Conservation (phyloP, 2,329 filamentous ascomycete species). For the Truncatella angustata region DNA sequence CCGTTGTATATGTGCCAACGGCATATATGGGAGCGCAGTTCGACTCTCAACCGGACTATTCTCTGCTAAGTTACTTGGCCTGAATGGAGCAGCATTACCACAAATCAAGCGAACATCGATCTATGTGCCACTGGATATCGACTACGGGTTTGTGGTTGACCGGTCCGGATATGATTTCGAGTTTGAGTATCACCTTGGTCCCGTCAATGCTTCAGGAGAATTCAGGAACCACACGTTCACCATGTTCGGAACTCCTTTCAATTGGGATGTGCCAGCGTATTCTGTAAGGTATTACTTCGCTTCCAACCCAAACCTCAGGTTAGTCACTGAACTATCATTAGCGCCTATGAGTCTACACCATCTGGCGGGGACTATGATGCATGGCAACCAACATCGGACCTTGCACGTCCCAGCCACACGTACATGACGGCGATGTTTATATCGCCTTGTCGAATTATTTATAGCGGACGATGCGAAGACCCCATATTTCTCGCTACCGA, state of each 20-base stretch:
- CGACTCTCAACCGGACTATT: not conserved
- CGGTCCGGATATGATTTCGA: not conserved
- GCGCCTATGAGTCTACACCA: not conserved
- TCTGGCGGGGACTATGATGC: not conserved
- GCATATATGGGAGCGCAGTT: not conserved
- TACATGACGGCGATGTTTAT: conserved; percentile 6
- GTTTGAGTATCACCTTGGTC: not conserved
- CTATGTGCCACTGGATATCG: not conserved
- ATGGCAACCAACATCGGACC: not conserved
- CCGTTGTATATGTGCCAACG: not conserved
- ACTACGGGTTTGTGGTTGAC: not conserved
- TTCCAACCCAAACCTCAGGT: not conserved
- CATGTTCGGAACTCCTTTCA: not conserved
- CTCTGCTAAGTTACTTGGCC: not conserved
- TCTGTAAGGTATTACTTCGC: not conserved
- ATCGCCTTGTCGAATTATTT: not conserved
- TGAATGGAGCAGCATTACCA: not conserved
- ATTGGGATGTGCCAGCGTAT: not conserved
- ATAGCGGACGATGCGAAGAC: not conserved
- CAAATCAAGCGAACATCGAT: not conserved
- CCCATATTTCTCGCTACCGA: not conserved
- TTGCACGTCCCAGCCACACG: not conserved
- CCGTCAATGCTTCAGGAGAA: not conserved
- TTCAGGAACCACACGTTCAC: not conserved
- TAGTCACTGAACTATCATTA: not conserved